These are phyloP conservation scores for Pseudogymnoascus sp. DNA, from an alignment of 2,329 filamentous ascomycete genomes.

Conservation along the genomic window DNA sequence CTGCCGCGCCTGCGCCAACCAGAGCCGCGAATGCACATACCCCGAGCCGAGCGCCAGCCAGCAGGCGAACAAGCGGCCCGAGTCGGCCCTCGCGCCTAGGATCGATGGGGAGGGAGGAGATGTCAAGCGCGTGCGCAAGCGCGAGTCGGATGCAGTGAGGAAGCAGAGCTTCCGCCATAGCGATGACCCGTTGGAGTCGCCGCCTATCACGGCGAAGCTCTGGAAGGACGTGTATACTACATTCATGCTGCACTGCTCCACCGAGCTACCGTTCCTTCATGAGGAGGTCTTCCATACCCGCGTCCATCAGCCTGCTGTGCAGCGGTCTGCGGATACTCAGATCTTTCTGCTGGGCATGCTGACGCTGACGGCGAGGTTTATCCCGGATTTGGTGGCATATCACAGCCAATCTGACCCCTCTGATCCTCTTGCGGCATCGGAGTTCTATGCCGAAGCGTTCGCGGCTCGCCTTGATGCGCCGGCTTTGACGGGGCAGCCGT, in stretches of 20 bases:
- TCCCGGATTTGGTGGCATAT: constrained; percentile 49
- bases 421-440: constrained; percentile 49
- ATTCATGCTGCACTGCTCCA: constrained; percentile 62
- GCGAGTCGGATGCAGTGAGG: constrained; percentile 36
- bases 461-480: constrained; percentile 41
- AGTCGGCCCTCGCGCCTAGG: constrained; percentile 22
- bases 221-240: constrained; percentile 64
- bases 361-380: constrained; percentile 60
- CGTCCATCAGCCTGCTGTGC: constrained; percentile 31
- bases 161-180: constrained; percentile 33
- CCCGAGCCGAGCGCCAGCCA: constrained; percentile 41
- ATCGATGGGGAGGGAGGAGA: constrained; percentile 25
- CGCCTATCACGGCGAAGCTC: constrained; percentile 52
- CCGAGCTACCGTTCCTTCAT: constrained; percentile 65
- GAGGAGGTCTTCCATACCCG: constrained; percentile 51
- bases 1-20: constrained; percentile 66
- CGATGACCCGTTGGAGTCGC: constrained; percentile 54
- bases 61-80: constrained; percentile 22
- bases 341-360: constrained; percentile 58
- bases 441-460: constrained; percentile 55
- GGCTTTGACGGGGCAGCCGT: constrained; percentile 39
- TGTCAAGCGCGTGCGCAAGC: constrained; percentile 37
- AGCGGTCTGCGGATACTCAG: constrained; percentile 37
- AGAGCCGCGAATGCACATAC: constrained; percentile 64
- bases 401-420: constrained; percentile 18